Evolutionary conservation across 164 flowering plant genomes (phyloP), one percentile per base, ranked within the genome.

Genomic region (Warburgia ugandensis): DNA sequence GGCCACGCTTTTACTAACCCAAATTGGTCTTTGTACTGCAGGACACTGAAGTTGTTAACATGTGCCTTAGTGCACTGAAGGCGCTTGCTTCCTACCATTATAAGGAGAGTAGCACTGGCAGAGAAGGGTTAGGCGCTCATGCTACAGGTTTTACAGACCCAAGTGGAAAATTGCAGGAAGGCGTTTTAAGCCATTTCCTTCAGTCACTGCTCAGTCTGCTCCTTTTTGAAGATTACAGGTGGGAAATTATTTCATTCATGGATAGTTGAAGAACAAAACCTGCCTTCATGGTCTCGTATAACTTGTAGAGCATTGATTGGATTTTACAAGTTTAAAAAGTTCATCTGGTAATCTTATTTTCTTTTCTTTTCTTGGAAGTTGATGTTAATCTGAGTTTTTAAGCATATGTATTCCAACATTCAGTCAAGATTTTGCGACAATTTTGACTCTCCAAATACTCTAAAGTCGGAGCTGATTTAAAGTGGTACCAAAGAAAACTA

Each of bases 141-240:
- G 94, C 81, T 55, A 32, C 76, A 32, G 72, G 71, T 51, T 45
- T 47, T 26, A 68, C 33, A 31, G 79, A 71, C 56, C 60, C 71
- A 12, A 52, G 55, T 54, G 92, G 94, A 47, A 74, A 65, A 36
- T 5, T 61, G 35, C 72, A 67, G 53, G 86, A 83, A 54, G 90
- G 94, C 26, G 65, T 88, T 67, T 65, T 87, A 55, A 75, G 84
- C 44, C 76, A 62, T 36, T 88, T 83, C 48, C 81, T 88, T 38
- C 80, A 65, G 45, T 69, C 76, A 29, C 50, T 88, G 61, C 73
- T 92, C 71, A 88, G 80, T 53, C 59, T 85, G 33, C 82, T 92
- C 45, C 86, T 88, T 55, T 92, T 88, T 63, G 89, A 79, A 68
- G 94, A 92, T 67, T 88, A 83, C 66, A 88, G 96, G 98, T 86